Base-by-base conservation (phyloP, 163 green algal species). In the Volvox carteri region DNA sequence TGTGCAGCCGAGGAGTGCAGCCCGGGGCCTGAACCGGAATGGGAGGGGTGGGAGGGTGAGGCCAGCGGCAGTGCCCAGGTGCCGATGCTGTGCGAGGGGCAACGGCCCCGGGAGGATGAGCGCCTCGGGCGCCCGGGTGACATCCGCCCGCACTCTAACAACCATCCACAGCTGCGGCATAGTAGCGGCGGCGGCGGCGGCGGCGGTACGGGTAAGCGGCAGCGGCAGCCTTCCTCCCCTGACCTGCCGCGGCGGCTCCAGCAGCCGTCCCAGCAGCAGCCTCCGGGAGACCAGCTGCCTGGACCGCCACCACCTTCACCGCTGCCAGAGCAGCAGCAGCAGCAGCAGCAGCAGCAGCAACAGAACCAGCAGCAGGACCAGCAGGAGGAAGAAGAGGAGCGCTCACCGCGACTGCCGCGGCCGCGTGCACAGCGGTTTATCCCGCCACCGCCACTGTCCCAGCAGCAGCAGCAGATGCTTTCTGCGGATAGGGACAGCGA, bases 261-360 rank as follows among this genome's bases (percentile, higher is more conserved):
- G 65, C 48, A 80, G 30, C 58, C 79, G 1, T 86, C 79, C 6
- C 79, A 86, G 62, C 67, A 87, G 62, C 46, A 87, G 25, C 65
- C 81, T 6, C 81, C 81, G 19, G 44, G 7, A 4, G 25, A 62
- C 23, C 41, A 56, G 41, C 73, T n/a, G 39, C 7, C 41, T 7
- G 28, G 42, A 12, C 50, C 48, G 11, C n/a, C 77, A 25, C 35
- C 23, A 72, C 19, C 33, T 23, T 44, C 75, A 67, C 75, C 58
- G 75, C 50, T 33, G n/a, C 75, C 48, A 62, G n/a, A 50, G 50
- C n/a, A 52, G 19, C 48, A 70, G 46, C 75, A 14, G 14, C 39
- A 30, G 42, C 73, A 16, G 50, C 9, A 4, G 14, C 25, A 5
- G 73, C 41, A 44, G 2, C 75, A 25, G 48, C 14, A 35, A 35